A percentile compares a stretch with the other conserved stretches of the same genome.
Conservation (phyloP, 2,329 filamentous ascomycete genomes). For the Penicillium hesseltinei region DNA sequence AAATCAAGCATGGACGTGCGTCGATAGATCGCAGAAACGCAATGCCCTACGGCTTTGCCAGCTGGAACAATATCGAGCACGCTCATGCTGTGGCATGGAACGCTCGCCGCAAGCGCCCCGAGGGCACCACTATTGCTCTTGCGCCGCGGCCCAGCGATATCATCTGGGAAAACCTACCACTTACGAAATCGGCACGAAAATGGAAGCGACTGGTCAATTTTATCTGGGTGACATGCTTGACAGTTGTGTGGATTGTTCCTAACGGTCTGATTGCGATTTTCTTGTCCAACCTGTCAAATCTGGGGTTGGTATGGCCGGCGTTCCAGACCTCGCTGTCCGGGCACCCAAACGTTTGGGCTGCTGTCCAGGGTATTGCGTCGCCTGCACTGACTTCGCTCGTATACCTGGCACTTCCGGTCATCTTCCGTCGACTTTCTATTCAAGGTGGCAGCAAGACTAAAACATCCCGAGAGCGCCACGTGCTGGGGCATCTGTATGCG, state of each 20-base stretch:
- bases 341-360: slow-evolving; percentile 71
- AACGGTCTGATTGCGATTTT: slow-evolving; percentile 96
- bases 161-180: slow-evolving; percentile 89
- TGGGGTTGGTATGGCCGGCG: slow-evolving; percentile 73
- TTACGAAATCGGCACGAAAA: slow-evolving; percentile 65
- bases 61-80: slow-evolving; percentile 82
- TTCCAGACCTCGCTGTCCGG: slow-evolving; percentile 66
- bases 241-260: slow-evolving; percentile 81
- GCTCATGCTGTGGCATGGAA: slow-evolving; percentile 85
- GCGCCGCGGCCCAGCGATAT: slow-evolving; percentile 87
- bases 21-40: slow-evolving; percentile 84
- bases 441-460: slow-evolving; percentile 87
- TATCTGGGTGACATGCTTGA: slow-evolving; percentile 78
- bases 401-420: slow-evolving; percentile 82
- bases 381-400: slow-evolving; percentile 84
- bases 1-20: slow-evolving; percentile 79
- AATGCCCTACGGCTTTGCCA: slow-evolving; percentile 91
- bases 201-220: slow-evolving; percentile 76
- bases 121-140: slow-evolving; percentile 72
- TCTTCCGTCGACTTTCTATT: slow-evolving; percentile 84
- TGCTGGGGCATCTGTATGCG: slow-evolving; percentile 82
- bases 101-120: slow-evolving; percentile 74
- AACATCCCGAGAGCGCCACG: slow-evolving; percentile 86
- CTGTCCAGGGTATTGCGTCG: slow-evolving; percentile 87
- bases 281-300: slow-evolving; percentile 76